Evolutionary conservation across 2,329 filamentous ascomycete genomes (phyloP), one percentile per base, ranked within the genome.

Genomic region (Botryotinia globosa): DNA sequence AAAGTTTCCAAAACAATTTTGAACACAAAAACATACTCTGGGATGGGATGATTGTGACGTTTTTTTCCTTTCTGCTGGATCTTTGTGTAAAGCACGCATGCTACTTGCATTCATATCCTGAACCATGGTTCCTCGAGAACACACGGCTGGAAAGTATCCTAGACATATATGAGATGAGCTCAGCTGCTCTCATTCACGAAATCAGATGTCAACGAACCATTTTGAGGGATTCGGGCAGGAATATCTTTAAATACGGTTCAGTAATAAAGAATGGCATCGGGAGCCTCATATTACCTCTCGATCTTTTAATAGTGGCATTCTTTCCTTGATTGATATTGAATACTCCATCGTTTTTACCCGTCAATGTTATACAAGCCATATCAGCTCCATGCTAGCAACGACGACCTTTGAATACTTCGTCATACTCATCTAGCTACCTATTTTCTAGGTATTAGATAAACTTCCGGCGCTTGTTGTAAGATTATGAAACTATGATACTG

Each of bases 131-230:
- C 9, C 59, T 39, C 69, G 58, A 64, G 59, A 64, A 64, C 18
- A 71, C 59, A 65, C 58, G 34, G 56, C 56, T 51, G 44, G 45
- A 51, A 56, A n/a, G 44, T 54, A 56, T 71, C 69, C 59, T 65
- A 71, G 59, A 65, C 58, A 66, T 51, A 37, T 37, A 51, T 66
- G 59, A 65, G 56, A 51, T 65, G 59, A 71, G 58, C 69, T 71
- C 69, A 71, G 69, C 69, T 71, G 59, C 59, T 54, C 59, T 20
- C 39, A 63, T 45, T 54, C 14, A 12, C 16, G n/a, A 39, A 44
- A 39, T 37, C 9, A 22, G 14, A 65, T 25, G 10, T 34, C 5
- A 34, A 56, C 20, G 22, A 56, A 65, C 32, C 44, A 32, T 34
- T 62, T 56, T 42, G 45, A 64, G 48, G n/a, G 12, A 61, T 42